Evolutionary conservation across 768 basidiomycete species (phyloP), one percentile per base, ranked within the genome.

Genomic region (Phanerochaete carnosa): DNA sequence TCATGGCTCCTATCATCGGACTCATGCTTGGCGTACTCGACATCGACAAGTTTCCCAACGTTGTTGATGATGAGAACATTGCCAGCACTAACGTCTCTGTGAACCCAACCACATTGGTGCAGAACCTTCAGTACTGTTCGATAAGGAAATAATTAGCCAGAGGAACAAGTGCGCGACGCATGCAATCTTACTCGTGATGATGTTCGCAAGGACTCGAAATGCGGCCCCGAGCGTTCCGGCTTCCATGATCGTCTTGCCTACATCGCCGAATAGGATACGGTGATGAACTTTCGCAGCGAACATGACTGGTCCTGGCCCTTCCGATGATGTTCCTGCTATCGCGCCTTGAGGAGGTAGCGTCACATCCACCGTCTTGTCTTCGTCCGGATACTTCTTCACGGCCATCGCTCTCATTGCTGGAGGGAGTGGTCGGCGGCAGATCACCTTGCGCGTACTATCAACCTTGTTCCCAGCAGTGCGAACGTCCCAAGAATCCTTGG

Each of bases 41-140:
- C 13, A 51, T 63, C 62, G 1, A 33, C n/a, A 3, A 63, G 11
- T 45, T 55, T 63, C 7, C n/a, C 57, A 1, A 19, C 29, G 25
- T 29, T 33, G 2, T 37, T 32, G 19, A 63, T 52, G 23, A 60
- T 28, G 15, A 63, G 51, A 22, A 63, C 37, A 29, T 63, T 63
- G 8, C 62, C 62, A 19, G 37, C 13, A 35, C 62, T 63, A 22
- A 63, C 26, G 32, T 63, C 62, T 6, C 58, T 43, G 30, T 63
- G 62, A 7, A 60, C 62, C 52, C 53, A 63, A 9, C 58, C 61
- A 19, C 19, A n/a, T 1, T 49, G 2, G 37, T 63, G 58, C 13
- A 57, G 37, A 23, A 22, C 22, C n/a, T 22, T 43, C 33, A 49
- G 39, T 11, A 15, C 53, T 60, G 55, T 22, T 8, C 16, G 8